These are phyloP conservation scores for Fusarium drepaniforme DNA, from an alignment of 2,329 filamentous ascomycete species.

Conservation along the genomic window DNA sequence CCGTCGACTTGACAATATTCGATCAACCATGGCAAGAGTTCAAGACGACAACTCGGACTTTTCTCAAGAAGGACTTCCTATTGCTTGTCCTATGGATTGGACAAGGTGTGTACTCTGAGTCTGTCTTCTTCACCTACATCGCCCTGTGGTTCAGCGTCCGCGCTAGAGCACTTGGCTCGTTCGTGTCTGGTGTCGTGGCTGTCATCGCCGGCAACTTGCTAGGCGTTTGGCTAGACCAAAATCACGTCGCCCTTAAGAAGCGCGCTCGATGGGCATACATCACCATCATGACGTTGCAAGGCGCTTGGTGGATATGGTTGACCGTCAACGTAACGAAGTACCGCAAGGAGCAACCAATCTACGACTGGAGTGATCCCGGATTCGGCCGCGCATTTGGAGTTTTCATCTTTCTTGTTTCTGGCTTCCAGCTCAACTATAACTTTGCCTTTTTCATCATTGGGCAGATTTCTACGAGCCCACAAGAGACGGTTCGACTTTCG, in stretches of 20 bases:
- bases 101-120: constrained; percentile 74
- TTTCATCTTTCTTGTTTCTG: constrained; percentile 73
- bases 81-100: constrained; percentile 73
- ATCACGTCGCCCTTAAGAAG: constrained; percentile 61
- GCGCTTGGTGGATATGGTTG: constrained; percentile 77
- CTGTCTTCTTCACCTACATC: constrained; percentile 62
- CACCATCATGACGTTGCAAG: constrained; percentile 66
- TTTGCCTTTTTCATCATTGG: constrained; percentile 77
- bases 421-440: constrained; percentile 79
- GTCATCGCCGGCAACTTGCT: constrained; percentile 72
- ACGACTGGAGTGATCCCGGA: constrained; percentile 72
- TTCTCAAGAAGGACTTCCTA: constrained; percentile 70
- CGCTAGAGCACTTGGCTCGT: constrained; percentile 70
- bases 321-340: constrained; percentile 73
- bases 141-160: constrained; percentile 75
- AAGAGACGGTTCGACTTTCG: constrained; percentile 73
- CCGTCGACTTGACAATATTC: constrained; percentile 67
- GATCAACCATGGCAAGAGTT: constrained; percentile 68
- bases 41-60: constrained; percentile 66
- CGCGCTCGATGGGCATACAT: constrained; percentile 66
- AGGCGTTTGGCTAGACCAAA: constrained; percentile 70
- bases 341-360: constrained; percentile 63
- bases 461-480: constrained; percentile 69
- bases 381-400: constrained; percentile 75
- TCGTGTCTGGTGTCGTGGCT: constrained; percentile 74